Evolutionary conservation across 2,329 filamentous ascomycete species (phyloP), one percentile per base, ranked within the genome.

Genomic region (Exophiala alcalophila): DNA sequence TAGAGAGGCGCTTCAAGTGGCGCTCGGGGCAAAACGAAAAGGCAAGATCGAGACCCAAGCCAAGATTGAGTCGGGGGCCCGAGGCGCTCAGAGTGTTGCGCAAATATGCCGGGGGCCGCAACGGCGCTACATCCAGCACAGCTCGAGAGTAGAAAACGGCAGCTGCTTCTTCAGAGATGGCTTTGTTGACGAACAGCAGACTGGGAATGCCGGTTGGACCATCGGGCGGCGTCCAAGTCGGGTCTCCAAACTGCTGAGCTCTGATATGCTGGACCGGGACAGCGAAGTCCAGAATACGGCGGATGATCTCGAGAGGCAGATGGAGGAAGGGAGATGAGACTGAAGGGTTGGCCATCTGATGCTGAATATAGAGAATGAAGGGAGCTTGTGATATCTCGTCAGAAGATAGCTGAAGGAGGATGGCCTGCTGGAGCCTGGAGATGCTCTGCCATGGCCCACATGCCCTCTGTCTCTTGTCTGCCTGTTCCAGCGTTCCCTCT

Each of bases 141-240:
- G 49, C 49, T 4, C 35, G 31, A 20, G 41, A 36, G 34, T 52
- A 49, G 39, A 52, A 46, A 4, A 37, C 16, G 8, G 39, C 15
- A n/a, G 33, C 35, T 4, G 44, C 46, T 26, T 49, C 44, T 2
- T 45, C 25, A 20, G 40, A 52, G 29, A 49, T 30, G 15, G 35
- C 21, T 26, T 44, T 42, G 25, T 29, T 46, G 26, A 39, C 32
- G 12, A 49, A 33, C 15, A 52, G 31, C 2, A 52, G 18, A 12
- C 27, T 18, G 6, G 46, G 49, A 16, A 47, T 31, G 3, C 38
- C 49, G 8, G 29, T 14, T 4, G 40, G 41, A 26, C 30, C 28
- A 10, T 43, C 32, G 14, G 37, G 14, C 6, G 37, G 29, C 6
- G 26, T 10, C 37, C 37, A 47, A 12, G 31, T 21, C 8, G 24